Base-by-base conservation (phyloP, 441 rosid genomes). In the Isatis lusitanica region DNA sequence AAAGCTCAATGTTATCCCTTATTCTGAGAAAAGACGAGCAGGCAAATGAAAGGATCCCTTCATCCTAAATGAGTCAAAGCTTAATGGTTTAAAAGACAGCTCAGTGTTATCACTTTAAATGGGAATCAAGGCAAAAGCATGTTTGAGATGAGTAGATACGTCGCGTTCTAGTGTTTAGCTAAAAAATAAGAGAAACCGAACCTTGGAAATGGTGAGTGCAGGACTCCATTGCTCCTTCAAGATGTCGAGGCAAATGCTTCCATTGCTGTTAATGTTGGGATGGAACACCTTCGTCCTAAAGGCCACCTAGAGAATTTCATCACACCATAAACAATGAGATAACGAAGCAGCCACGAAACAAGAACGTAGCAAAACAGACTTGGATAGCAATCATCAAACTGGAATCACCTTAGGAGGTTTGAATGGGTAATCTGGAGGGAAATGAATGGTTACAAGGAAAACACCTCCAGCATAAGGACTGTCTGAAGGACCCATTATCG, bases 401-500 rank as follows among this genome's bases (percentile, higher is more conserved):
- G 33, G 17, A 21, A 50, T 70, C 70, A 87, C 94, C 94, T 89
- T 89, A 12, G 94, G 94, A 53, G 94, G 94, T 84, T 89, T 89
- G 69, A 89, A 88, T 30, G 93, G 93, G 77, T 88, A 88, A 79
- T 88, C 91, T 16, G 93, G 90, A 58, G 93, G 93, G 48, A 88
- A 88, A 78, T 88, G 92, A 52, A 88, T 88, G 15, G 90, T 86
- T 8, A 86, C 93, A 43, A 88, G 84, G 74, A 88, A 88, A 78
- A 88, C 94, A 68, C 94, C 94, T 6, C 94, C 94, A 9, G 94
- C 79, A 66, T 88, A 88, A 36, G 91, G 94, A 80, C 94, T 89
- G 33, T 89, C 94, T 13, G 91, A 81, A 71, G 94, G 94, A 78
- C 94, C 94, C 94, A 88, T 88, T 61, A 88, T 88, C 11, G 93